Evolutionary conservation across 306 rosid species (phyloP).

Genomic region (Hylodesmum podocarpum): DNA sequence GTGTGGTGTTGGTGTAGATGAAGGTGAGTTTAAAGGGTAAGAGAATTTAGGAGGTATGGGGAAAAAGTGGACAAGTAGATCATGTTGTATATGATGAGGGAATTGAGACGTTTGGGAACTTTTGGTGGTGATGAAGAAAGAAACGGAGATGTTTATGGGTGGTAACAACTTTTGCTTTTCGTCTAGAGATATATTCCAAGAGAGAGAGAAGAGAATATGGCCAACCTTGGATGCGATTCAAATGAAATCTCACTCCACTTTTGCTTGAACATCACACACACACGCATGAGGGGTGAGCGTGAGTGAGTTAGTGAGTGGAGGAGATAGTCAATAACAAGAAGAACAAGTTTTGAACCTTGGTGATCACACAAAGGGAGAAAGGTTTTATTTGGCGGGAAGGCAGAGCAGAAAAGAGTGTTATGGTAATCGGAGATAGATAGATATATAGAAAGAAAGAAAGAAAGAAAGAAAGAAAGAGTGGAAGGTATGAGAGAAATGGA

Average conservation of each 20-base stretch:
- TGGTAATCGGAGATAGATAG: not conserved
- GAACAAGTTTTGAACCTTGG: not conserved
- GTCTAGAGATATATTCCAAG: conserved; percentile 24
- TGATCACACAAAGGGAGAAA: not conserved
- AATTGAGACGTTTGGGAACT: conserved; percentile 30
- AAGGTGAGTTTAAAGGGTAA: not conserved
- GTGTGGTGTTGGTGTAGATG: conserved; percentile 18
- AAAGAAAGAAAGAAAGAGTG: not conserved
- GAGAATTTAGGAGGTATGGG: not conserved
- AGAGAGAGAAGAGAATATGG: conserved; percentile 17
- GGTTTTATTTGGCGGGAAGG: conserved; percentile 17
- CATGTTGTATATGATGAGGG: not conserved
- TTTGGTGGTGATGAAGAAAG: conserved; percentile 24
- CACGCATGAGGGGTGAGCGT: conserved; percentile 2
- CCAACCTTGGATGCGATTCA: conserved; percentile 18
- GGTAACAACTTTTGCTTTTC: conserved; percentile 30
- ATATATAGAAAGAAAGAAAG: not conserved
- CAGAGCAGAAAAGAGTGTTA: not conserved
- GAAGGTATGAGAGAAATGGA: not conserved
- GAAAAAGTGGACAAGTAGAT: conserved; percentile 26
- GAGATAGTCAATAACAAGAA: not conserved
- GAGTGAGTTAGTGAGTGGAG: not conserved
- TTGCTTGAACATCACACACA: conserved; percentile 19
- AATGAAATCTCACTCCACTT: conserved; percentile 20
- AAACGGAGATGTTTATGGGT: conserved; percentile 9